A percentile compares a stretch with the other conserved stretches of the same genome.
Evolutionary conservation across 768 basidiomycete genomes (phyloP).

Genomic region (Russula ochroleuca): DNA sequence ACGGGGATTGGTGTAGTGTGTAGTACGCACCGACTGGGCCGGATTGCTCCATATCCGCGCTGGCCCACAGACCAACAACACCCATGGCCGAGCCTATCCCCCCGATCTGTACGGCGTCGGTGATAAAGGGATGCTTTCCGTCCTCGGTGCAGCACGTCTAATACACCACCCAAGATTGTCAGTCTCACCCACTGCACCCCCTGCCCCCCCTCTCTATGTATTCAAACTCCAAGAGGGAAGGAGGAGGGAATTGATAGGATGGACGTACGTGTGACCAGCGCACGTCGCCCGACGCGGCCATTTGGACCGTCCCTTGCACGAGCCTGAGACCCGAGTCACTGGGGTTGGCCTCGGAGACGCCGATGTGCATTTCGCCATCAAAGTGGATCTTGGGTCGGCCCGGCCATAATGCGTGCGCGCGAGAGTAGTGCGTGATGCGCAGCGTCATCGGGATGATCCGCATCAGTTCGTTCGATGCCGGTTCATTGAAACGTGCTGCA

Average conservation of each 20-base stretch:
- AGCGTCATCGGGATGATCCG: slow-evolving; percentile 51
- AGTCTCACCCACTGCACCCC: too few species aligned
- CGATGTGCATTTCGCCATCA: slow-evolving; percentile 37
- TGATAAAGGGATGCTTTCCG: slow-evolving; percentile 41
- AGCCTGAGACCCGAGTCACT: slow-evolving; percentile 22
- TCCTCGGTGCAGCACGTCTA: slow-evolving; percentile 32
- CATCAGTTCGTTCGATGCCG: slow-evolving; percentile 41
- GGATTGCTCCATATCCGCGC: slow-evolving; percentile 42
- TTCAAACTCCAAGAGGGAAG: too few species aligned
- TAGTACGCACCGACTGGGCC: slow-evolving; percentile 44
- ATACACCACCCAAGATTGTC: neutral
- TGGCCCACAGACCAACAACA: slow-evolving; percentile 54
- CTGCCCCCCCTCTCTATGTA: too few species aligned
- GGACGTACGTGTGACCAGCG: slow-evolving; percentile 49
- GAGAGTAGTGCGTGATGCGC: slow-evolving; percentile 33
- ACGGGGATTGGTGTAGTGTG: neutral
- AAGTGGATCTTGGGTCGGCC: slow-evolving; percentile 51
- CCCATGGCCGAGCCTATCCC: slow-evolving; percentile 49
- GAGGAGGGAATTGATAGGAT: neutral
- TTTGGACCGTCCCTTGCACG: slow-evolving; percentile 36
- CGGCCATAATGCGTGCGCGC: slow-evolving; percentile 30
- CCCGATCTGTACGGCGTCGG: slow-evolving; percentile 56
- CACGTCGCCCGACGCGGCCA: slow-evolving; percentile 47
- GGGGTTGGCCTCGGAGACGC: slow-evolving; percentile 34
- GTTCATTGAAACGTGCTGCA: slow-evolving; percentile 33